Evolutionary conservation across 202 grass and related monocot species (phyloP).

Genomic region (Elaeis oleifera): DNA sequence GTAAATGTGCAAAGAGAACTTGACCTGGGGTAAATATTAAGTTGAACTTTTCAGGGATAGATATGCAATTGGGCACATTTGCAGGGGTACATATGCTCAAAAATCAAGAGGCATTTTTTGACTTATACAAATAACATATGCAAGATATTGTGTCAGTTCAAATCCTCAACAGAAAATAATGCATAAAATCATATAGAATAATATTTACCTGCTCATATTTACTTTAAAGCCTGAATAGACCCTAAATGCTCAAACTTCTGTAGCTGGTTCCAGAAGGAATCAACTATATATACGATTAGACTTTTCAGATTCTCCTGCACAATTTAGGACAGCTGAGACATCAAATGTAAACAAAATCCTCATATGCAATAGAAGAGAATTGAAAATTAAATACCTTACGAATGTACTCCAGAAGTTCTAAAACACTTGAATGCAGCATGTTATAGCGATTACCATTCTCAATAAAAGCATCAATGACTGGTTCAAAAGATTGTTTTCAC

Average conservation of each 20-base stretch:
- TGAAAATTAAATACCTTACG: background rate
- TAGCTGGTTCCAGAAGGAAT: background rate
- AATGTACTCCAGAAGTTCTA: conserved; percentile 21
- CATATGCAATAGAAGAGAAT: background rate
- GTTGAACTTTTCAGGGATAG: too few species aligned
- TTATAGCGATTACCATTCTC: conserved; percentile 16
- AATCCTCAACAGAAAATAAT: too few species aligned
- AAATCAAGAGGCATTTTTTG: too few species aligned
- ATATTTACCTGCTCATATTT: conserved; percentile 2
- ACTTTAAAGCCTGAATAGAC: background rate
- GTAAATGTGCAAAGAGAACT: too few species aligned
- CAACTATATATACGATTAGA: background rate
- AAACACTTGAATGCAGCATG: conserved; percentile 13
- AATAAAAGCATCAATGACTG: conserved; percentile 17
- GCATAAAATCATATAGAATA: too few species aligned
- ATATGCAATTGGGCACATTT: too few species aligned
- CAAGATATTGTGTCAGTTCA: too few species aligned
- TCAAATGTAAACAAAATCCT: background rate
- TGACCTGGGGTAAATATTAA: too few species aligned
- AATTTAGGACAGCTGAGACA: background rate
- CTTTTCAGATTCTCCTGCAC: conserved; percentile 10
- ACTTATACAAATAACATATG: too few species aligned
- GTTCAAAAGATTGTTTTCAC: conserved; percentile 12
- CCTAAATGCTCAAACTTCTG: conserved; percentile 7
- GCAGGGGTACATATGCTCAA: too few species aligned